A percentile compares a stretch with the other conserved stretches of the same genome.
These are phyloP conservation scores for Lunasporangiospora selenospora DNA, from an alignment of 192 early-diverging fungal genomes.

Conservation along the genomic window DNA sequence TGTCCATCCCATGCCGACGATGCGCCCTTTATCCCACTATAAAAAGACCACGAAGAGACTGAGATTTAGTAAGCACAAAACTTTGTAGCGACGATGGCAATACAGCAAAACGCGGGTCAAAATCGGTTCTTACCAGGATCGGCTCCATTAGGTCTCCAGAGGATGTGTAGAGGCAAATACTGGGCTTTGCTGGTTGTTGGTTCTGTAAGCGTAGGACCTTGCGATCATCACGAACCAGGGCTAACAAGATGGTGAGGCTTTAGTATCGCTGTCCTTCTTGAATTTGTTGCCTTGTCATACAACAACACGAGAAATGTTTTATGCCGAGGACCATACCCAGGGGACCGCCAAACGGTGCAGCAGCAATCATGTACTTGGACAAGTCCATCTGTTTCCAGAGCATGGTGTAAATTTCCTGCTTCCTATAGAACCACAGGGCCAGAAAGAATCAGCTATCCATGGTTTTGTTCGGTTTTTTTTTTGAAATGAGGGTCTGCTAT, in stretches of 20 bases:
- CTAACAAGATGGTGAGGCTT: conserved; percentile 48
- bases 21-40: conserved; percentile 87
- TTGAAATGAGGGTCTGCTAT: too few relatives aligned
- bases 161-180: conserved; percentile 86
- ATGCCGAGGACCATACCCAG: conserved; percentile 62
- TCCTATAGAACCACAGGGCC: conserved; percentile 42
- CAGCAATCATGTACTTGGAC: conserved; percentile 81
- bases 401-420: conserved; percentile 87
- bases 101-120: background rate
- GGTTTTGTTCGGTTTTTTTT: too few relatives aligned
- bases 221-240: conserved; percentile 91
- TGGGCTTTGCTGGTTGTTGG: conserved; percentile 76
- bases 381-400: conserved; percentile 91
- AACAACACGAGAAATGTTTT: background rate
- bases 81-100: background rate
- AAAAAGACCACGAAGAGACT: background rate
- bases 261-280: background rate
- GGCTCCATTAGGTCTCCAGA: conserved; percentile 86
- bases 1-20: conserved; percentile 96
- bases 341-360: conserved; percentile 92
- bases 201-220: conserved; percentile 80
- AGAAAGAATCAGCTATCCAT: too few relatives aligned
- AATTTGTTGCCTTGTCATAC: too few relatives aligned
- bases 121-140: conserved; percentile 68
- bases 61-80: background rate